Evolutionary conservation across 805 yeast species (phyloP).

Genomic region (Saturnispora quitensis): DNA sequence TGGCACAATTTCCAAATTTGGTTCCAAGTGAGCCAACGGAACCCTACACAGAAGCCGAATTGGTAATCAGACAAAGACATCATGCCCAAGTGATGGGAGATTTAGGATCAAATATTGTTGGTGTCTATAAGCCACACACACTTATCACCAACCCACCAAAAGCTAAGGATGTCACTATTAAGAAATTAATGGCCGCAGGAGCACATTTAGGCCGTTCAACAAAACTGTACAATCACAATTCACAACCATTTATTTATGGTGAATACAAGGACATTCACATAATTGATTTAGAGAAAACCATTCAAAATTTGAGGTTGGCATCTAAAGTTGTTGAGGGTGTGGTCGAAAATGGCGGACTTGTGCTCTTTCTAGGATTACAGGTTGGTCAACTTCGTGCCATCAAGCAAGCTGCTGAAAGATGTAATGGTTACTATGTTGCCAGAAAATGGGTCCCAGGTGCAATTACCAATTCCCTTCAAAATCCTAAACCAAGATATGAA

Average conservation of each 20-base stretch:
- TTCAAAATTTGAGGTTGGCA: constrained; percentile 68
- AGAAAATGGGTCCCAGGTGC: constrained; percentile 94
- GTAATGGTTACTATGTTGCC: constrained; percentile 72
- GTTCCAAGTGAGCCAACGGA: constrained; percentile 49
- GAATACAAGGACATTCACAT: constrained; percentile 85
- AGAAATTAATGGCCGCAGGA: constrained; percentile 79
- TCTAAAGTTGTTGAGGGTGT: constrained; percentile 78
- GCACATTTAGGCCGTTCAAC: constrained; percentile 93
- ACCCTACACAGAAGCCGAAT: constrained; percentile 71
- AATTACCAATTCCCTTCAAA: constrained; percentile 66
- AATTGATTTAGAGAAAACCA: constrained; percentile 81
- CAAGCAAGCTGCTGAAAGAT: constrained; percentile 68
- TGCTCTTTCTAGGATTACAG: constrained; percentile 73
- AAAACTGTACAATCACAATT: constrained; percentile 64
- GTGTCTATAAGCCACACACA: constrained; percentile 62
- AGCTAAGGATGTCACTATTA: constrained; percentile 50
- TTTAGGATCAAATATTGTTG: constrained; percentile 55
- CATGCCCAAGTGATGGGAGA: constrained; percentile 45
- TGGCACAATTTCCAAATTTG: constrained; percentile 48
- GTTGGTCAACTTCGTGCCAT: constrained; percentile 69
- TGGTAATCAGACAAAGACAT: constrained; percentile 62
- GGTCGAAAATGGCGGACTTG: constrained; percentile 74
- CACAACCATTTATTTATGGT: constrained; percentile 83
- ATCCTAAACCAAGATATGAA: constrained; percentile 56
- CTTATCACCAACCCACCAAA: constrained; percentile 53